Evolutionary conservation across 73 alveolate species (phyloP).

Genomic region (Paramecium sexaurelia): DNA sequence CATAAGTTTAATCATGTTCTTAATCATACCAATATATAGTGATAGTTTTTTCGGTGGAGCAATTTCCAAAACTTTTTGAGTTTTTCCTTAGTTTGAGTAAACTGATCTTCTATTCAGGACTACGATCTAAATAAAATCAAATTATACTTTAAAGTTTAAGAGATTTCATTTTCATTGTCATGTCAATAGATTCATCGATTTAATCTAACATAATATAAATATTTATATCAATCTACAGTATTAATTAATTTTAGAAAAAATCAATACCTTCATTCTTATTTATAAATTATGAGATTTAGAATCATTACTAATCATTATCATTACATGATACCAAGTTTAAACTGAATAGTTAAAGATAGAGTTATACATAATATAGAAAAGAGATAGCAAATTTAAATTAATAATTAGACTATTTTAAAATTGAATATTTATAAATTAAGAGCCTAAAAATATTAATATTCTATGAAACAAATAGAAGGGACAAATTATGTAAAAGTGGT

Average conservation of each 20-base stretch:
- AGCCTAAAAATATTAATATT: neutral
- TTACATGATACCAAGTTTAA: too few relatives aligned
- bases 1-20: neutral
- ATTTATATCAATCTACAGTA: neutral
- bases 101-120: neutral
- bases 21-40: neutral
- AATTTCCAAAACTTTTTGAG: neutral
- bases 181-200: neutral
- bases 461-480: constrained; percentile 6
- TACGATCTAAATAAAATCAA: neutral
- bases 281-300: too few relatives aligned
- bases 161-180: neutral
- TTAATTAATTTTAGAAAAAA: constrained; percentile 30
- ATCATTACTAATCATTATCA: too few relatives aligned
- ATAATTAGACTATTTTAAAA: too few relatives aligned
- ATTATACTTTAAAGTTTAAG: neutral
- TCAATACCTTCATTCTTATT: neutral
- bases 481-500: too few relatives aligned
- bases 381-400: too few relatives aligned
- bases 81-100: neutral
- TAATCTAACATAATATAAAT: neutral
- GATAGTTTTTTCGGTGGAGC: neutral
- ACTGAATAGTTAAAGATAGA: too few relatives aligned
- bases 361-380: too few relatives aligned
- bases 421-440: neutral